Evolutionary conservation across 768 basidiomycete genomes (phyloP).

Genomic region (Kondoa malvinella): DNA sequence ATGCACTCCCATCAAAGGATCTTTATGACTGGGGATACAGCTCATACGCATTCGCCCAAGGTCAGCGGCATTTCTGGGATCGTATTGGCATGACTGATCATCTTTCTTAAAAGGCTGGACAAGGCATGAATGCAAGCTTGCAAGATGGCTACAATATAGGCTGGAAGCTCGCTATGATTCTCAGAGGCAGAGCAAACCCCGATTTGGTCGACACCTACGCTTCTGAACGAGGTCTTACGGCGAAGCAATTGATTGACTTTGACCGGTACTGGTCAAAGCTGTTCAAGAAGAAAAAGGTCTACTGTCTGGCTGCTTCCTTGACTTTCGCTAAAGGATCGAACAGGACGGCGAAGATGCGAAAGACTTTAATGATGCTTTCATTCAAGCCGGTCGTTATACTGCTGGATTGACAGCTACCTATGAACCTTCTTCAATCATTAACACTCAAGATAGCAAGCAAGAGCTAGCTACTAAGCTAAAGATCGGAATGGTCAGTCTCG

Average conservation of each 20-base stretch:
- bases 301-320: too few species aligned
- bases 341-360: background rate
- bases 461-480: background rate
- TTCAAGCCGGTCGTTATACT: background rate
- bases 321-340: too few species aligned
- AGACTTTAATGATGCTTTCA: background rate
- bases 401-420: background rate
- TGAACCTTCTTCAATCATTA: background rate
- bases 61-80: too few species aligned
- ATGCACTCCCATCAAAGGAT: background rate
- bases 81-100: too few species aligned
- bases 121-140: background rate
- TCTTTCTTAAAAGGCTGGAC: too few species aligned
- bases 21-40: background rate
- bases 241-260: background rate
- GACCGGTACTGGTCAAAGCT: background rate
- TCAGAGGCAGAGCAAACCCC: background rate
- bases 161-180: background rate
- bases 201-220: background rate
- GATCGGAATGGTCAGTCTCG: too few species aligned
- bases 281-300: background rate
- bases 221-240: background rate
- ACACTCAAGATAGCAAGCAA: background rate
- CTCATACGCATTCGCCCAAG: background rate
- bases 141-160: constrained; percentile 1